A percentile compares a stretch with the other conserved stretches of the same genome.
Conservation (phyloP, 495 filamentous ascomycete species). For the Geopyxis carbonaria region DNA sequence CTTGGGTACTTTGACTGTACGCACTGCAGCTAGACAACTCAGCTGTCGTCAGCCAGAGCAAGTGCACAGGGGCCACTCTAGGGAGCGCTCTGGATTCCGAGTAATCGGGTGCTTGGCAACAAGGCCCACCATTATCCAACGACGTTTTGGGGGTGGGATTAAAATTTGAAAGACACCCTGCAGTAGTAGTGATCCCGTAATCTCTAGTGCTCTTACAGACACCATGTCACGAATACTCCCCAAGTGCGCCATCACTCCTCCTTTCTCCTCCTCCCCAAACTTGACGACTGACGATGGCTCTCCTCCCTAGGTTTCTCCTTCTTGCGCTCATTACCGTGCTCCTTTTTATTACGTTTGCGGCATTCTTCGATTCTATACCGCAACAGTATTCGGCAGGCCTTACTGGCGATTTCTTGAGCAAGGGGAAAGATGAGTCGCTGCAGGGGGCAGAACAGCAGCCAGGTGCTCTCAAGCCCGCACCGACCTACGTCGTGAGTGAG, state of each 20-base stretch:
- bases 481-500: not conserved
- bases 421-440: slow-evolving; percentile 10
- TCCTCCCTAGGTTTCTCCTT: not conserved
- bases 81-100: no score
- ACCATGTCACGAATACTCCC: slow-evolving; percentile 11
- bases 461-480: slow-evolving; percentile 4
- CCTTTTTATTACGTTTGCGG: slow-evolving; percentile 12
- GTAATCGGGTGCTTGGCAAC: no score
- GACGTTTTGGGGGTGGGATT: no score
- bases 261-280: not conserved
- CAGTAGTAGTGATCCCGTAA: no score
- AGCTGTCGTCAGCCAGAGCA: no score
- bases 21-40: no score
- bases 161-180: no score
- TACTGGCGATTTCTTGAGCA: no score
- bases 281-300: not conserved
- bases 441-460: slow-evolving; percentile 12
- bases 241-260: slow-evolving; percentile 7
- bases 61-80: no score
- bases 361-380: slow-evolving; percentile 14
- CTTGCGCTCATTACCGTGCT: slow-evolving; percentile 6
- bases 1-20: no score
- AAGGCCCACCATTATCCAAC: no score
- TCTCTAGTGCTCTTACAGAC: no score
- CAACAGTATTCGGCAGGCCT: not conserved